Evolutionary conservation across 2,329 filamentous ascomycete species (phyloP), one percentile per base, ranked within the genome.

Genomic region (Pseudocercospora macadamiae): DNA sequence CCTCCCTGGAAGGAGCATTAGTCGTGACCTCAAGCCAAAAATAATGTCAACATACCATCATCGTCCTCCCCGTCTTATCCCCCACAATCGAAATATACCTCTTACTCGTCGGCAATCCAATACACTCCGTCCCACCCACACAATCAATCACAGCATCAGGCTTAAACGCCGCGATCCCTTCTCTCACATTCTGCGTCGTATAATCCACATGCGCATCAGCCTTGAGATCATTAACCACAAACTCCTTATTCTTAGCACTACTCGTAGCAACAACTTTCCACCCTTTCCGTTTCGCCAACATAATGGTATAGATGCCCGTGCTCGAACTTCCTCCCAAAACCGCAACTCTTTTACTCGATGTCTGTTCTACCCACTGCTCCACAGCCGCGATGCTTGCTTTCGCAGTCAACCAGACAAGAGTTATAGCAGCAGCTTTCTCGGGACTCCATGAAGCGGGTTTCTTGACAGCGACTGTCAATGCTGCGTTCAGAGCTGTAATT

Each of bases 191-290:
- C 39, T 64, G 52, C 0, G 73, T 71, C 14, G 80, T 83, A 68
- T 89, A 89, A 66, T 89, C 84, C 47, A 88, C 77, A 47, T 88
- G 80, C 63, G 84, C 82, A 65, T 89, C 85, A 10, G 86, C 87
- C 1, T 86, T 86, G 3, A 89, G 72, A 3, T 74, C 74, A 56
- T 78, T 32, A 21, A 59, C 77, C 62, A 85, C 85, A 4, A 89
- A 75, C 42, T 83, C 80, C 0, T 79, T 75, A 69, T 89, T 90
- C 16, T 70, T 72, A 0, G 74, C 77, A 6, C 86, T 89, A 63
- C 85, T 89, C 3, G 80, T 82, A 4, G 79, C 77, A 16, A 73
- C 58, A 4, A 74, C 70, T 25, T 73, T 69, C 72, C 72, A 74
- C 0, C 71, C 70, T 16, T 64, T 62, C 42, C 61, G 55, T 56